Evolutionary conservation across 2,329 filamentous ascomycete genomes (phyloP), one percentile per base, ranked within the genome.

Genomic region (Drechslerella stenobrocha): DNA sequence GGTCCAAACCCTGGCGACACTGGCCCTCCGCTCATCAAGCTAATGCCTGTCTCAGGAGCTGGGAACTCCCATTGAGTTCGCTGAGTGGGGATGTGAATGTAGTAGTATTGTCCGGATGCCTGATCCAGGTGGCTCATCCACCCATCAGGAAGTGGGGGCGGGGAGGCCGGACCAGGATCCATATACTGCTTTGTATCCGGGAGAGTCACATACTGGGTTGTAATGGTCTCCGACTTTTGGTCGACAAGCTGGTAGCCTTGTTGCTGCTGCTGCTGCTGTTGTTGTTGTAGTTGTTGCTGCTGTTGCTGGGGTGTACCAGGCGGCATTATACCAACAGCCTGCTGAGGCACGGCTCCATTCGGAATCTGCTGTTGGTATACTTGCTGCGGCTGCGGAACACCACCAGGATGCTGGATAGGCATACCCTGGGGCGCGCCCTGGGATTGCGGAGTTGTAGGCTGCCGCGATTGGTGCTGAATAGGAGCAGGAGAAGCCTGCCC

Each of bases 11-110:
- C 64, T n/a, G 64, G 64, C 15, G 92, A 96, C 59, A 96, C 78
- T 0, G 92, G 92, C 1, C 58, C 57, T 46, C 64, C 64, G 20
- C 57, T 61, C 64, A 69, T 69, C 46, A 69, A 53, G 23, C 64
- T 69, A 7, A 69, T 61, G 28, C 64, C 64, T 9, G 64, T 69
- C 47, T 73, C 72, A 6, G 58, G 53, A 2, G 70, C 97, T 24
- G 93, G 93, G 72, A 97, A 97, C 74, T 98, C 93, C 93, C 93
- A 98, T 75, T 98, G 93, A 0, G 93, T 98, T 1, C 91, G 90
- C 75, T 97, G 93, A 0, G 89, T 91, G 1, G 91, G 88, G 26
- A 98, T 81, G 76, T 98, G 93, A 65, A 98, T 98, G 74, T 98
- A 98, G 77, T 98, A 98, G 77, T 97, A 98, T 75, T 97, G 92